Evolutionary conservation across 345 rosid species (phyloP), one percentile per base, ranked within the genome.

Genomic region (Gossypium turneri): DNA sequence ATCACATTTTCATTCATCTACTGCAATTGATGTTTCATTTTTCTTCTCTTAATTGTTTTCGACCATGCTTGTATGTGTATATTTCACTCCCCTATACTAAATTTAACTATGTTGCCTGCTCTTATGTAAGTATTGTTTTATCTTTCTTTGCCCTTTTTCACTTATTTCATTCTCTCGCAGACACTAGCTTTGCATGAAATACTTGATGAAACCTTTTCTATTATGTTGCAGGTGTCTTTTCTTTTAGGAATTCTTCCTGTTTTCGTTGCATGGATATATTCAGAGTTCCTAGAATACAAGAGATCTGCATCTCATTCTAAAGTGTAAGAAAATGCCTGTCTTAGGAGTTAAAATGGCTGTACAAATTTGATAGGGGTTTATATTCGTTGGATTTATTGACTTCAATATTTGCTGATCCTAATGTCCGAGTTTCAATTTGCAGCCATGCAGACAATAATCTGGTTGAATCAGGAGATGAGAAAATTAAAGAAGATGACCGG

Each of bases 401-500:
- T 51, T 51, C 7, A 15, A 15, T 2, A 69, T 51, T 78, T 64
- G 57, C 58, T 58, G 58, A 61, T 79, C 73, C 75, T 75, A 55
- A 64, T 58, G 50, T 27, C 19, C 71, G 43, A 67, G 41, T 62
- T 77, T 48, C 76, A 19, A 48, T 17, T 19, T 82, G 80, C 91
- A 95, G 99, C 74, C 97, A 95, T 82, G 89, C 99, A 29, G 97
- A 91, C 81, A 87, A 80, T 75, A 89, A 95, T 81, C 86, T 93
- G 81, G 88, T 60, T 86, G 99, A 93, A 63, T 84, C 87, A 86
- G 93, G 80, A 74, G 92, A 78, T 52, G 86, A 79, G 73, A 77
- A 88, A 7, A 75, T 75, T 77, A 91, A 90, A 80, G 97, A 93
- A 57, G 93, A 90, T 83, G 99, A 95, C 24, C 85, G 84, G 67